Evolutionary conservation across 2,329 filamentous ascomycete species (phyloP), one percentile per base, ranked within the genome.

Genomic region (Hirsutella rhossiliensis): DNA sequence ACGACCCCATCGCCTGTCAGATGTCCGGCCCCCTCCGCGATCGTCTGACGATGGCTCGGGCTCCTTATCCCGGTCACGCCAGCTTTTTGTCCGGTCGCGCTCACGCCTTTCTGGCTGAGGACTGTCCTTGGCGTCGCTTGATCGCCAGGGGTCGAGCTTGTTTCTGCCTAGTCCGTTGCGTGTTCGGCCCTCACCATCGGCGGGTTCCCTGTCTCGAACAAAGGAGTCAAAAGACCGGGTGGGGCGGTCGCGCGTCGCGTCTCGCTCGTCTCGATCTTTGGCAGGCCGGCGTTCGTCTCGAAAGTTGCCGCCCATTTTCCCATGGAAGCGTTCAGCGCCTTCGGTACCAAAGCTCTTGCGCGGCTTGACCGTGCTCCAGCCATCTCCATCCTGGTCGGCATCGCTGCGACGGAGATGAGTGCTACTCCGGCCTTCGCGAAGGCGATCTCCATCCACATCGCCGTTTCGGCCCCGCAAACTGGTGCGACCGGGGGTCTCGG

Each of bases 121-220:
- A 34, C 43, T 4, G 13, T 46, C 52, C 20, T 66, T 62, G 19
- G 45, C 60, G 31, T 62, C 73, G 41, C 80, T 79, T 57, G 78
- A 81, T 58, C 80, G 82, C 88, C 84, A 94, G n/a, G 80, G 78
- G 46, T 80, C 86, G 41, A 80, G 70, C 62, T 80, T 80, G 50
- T 72, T 79, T 55, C 84, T 77, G 45, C 69, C 72, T 39, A 73
- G 67, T 23, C 78, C 79, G 56, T 84, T 85, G 52, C 81, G 79
- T 47, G 79, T 76, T 44, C 71, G 65, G 29, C 66, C 69, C 27
- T 77, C 75, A 12, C 73, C 73, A 34, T 78, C 80, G 19, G 36
- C 17, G 9, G 55, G 57, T 6, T 76, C 76, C 30, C 65, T 66
- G 42, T 76, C 73, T 29, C 71, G 62, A 5, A 58, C 48, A 43